Base-by-base conservation (phyloP, 164 flowering plant species). In the Aristolochia fimbriata region DNA sequence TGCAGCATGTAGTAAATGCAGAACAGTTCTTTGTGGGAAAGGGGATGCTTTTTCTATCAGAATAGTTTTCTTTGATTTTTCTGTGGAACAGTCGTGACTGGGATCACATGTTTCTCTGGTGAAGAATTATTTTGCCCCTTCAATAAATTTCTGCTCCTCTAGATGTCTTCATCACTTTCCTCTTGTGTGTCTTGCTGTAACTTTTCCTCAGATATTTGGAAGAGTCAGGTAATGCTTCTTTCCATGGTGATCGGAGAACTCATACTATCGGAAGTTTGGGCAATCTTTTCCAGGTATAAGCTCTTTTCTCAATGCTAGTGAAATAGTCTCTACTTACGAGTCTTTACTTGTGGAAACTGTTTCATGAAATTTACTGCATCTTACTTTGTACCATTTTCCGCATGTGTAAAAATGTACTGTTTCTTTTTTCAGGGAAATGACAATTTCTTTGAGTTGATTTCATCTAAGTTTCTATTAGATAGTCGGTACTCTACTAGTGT, bases 381-480 rank as follows among this genome's bases (percentile, higher is more conserved):
- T 51, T 25, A 25, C 12, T 51, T 15, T 7, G 20, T 24, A 22
- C 12, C 25, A 7, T 13, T 58, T 50, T 24, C 41, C 20, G 48
- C 30, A 14, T 20, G 15, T n/a, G n/a, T n/a, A n/a, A n/a, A 37
- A 24, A n/a, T 21, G 19, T 20, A 19, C 30, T 41, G 15, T 41
- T 47, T 41, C 16, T 10, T 24, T 27, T 19, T 58, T 60, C 88
- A 94, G 99, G 99, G 91, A 3, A 85, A 94, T 68, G 99, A 88
- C 69, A 96, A 94, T 11, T 94, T 94, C 68, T 88, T 85, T 75
- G 99, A 94, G 48, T 76, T 86, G 78, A 75, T 94, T 71, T 85
- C 96, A 23, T 80, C 85, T 14, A 83, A 67, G 64, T 88, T 78
- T 70, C 76, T 94, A 47, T 74, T 84, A 22, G 97, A 85, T 55